Percentiles rank a stretch among this genome's conserved stretches.
Conservation (phyloP, 768 basidiomycete genomes). For the Pisolithus orientalis region DNA sequence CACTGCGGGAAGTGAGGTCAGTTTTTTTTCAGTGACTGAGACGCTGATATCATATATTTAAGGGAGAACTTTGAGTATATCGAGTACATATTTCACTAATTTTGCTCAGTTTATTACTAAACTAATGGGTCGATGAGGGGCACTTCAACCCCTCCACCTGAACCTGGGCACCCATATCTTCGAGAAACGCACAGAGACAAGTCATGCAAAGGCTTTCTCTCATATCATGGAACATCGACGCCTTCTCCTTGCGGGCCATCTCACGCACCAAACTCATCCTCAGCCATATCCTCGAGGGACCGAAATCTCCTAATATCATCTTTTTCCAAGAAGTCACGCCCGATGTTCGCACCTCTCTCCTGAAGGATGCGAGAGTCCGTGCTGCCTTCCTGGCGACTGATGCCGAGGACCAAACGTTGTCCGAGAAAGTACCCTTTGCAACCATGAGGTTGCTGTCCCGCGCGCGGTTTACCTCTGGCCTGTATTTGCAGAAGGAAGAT, state of each 20-base stretch:
- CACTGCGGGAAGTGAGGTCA: no score
- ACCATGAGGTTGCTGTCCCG: slow-evolving; percentile 25
- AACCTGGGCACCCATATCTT: slow-evolving; percentile 20
- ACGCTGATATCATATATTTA: no score
- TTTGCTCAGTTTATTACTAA: no score
- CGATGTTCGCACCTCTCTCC: slow-evolving; percentile 26
- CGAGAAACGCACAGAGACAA: slow-evolving; percentile 12
- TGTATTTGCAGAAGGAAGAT: background rate
- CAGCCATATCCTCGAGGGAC: slow-evolving; percentile 25
- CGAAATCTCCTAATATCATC: slow-evolving; percentile 30
- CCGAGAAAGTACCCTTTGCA: slow-evolving; percentile 25
- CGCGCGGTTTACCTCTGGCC: slow-evolving; percentile 3
- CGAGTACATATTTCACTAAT: no score
- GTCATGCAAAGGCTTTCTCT: slow-evolving; percentile 23
- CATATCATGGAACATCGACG: slow-evolving; percentile 33
- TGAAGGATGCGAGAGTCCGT: slow-evolving; percentile 29
- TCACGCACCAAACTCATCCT: slow-evolving; percentile 31
- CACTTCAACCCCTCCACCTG: slow-evolving; percentile 18
- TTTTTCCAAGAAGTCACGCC: slow-evolving; percentile 35
- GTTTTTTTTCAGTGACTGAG: no score
- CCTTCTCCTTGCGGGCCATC: slow-evolving; percentile 25
- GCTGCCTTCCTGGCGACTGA: slow-evolving; percentile 29
- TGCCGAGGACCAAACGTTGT: slow-evolving; percentile 32
- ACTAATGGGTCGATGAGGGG: no score
- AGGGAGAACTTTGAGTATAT: no score